Evolutionary conservation across 2,329 filamentous ascomycete genomes (phyloP), one percentile per base, ranked within the genome.

Genomic region (Exophiala oligosperma): DNA sequence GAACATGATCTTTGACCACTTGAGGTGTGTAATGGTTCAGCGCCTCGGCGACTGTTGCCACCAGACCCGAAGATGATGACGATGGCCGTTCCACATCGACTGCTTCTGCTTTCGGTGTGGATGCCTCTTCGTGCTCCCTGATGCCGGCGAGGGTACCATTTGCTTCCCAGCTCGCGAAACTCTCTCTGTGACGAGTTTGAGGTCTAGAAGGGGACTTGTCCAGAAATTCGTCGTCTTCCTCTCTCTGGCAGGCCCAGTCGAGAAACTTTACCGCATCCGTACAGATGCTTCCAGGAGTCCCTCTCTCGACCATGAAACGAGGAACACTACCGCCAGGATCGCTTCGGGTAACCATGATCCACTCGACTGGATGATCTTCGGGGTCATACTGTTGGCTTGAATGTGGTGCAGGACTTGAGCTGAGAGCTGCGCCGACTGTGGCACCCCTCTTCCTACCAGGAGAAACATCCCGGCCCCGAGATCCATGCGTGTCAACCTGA

Each of bases 271-370:
- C 82, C 0, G 91, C 89, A 71, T 96, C 92, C 43, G 80, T 80
- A 26, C 91, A 82, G 66, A 96, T 94, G 37, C 90, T 90, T 9
- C 82, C 85, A 0, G 92, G 92, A 0, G 92, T 96, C 29, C 89
- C 90, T 70, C 90, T 86, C 68, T 96, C 92, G n/a, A 96, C 90
- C 81, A 96, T 87, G 74, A 94, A 96, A 12, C 90, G 83, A 1
- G 92, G 92, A 17, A 96, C 92, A 59, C 86, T 93, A 52, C 92
- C 92, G 9, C 92, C 92, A 2, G 92, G 91, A 67, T 96, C 91
- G 71, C 89, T 93, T 49, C 92, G 82, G 1, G 91, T 96, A 17
- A 96, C 85, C 92, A 96, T 96, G 60, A 94, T 83, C 92, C 92
- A 96, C 72, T 96, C 92, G 1, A 96, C 81, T 0, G 86, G 85